These are phyloP conservation scores for Rosa multiflora DNA, from an alignment of 306 rosid species.

Conservation along the genomic window DNA sequence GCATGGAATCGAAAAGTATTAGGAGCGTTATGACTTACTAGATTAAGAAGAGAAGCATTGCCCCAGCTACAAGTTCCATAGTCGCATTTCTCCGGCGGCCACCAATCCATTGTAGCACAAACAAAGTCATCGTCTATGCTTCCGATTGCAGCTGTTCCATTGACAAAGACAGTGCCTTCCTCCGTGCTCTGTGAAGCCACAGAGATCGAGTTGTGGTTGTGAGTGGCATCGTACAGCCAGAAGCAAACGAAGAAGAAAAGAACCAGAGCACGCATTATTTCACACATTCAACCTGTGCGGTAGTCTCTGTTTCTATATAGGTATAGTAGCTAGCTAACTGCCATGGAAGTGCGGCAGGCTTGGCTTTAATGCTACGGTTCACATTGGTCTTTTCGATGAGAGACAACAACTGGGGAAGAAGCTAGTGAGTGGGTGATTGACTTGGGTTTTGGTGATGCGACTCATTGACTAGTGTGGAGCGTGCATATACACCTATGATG, in stretches of 20 bases:
- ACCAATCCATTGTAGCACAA: conserved; percentile 83
- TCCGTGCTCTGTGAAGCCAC: conserved; percentile 24
- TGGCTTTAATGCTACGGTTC: not conserved
- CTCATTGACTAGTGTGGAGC: not conserved
- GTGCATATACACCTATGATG: not conserved
- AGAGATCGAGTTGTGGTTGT: conserved; percentile 17
- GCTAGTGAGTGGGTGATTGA: not conserved
- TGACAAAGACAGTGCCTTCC: conserved; percentile 43
- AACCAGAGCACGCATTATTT: conserved; percentile 42
- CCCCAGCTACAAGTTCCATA: conserved; percentile 78
- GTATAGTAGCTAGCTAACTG: not conserved
- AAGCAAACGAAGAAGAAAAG: conserved; percentile 23
- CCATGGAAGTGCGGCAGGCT: not conserved
- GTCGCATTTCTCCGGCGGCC: conserved; percentile 87
- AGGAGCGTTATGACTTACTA: conserved; percentile 32
- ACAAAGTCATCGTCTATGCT: conserved; percentile 60
- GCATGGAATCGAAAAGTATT: not conserved
- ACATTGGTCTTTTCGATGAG: not conserved
- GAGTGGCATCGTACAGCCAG: conserved; percentile 2
- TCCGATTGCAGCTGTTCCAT: conserved; percentile 47
- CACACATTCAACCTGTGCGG: not conserved
- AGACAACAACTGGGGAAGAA: not conserved
- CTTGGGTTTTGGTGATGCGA: not conserved
- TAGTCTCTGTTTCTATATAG: not conserved
- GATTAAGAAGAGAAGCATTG: conserved; percentile 62